phyloP scores from a whole-genome alignment of 1,284 basidiomycete species.

The Papiliotrema nemorosa region DNA sequence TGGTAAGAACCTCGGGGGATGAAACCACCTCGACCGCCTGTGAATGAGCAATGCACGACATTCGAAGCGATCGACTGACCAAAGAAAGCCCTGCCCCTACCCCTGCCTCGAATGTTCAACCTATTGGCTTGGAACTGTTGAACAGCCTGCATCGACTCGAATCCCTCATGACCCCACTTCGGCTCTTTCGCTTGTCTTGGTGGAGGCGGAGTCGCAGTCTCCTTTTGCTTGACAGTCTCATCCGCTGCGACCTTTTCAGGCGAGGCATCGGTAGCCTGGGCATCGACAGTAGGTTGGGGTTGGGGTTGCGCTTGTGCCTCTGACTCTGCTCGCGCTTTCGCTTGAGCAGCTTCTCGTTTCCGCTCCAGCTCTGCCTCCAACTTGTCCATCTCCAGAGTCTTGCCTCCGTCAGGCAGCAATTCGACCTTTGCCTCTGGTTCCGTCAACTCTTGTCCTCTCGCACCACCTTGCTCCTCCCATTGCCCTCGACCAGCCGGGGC shows the following conservation, averaged over 20 bases:
- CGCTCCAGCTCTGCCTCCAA: constrained; percentile 21
- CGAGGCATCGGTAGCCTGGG: not conserved
- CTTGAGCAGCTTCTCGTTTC: constrained; percentile 3
- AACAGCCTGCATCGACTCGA: constrained; percentile 23
- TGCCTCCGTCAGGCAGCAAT: not conserved
- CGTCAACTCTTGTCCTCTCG: constrained; percentile 12
- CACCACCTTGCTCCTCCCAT: not conserved
- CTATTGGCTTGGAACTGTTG: constrained; percentile 9
- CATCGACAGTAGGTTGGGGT: not conserved
- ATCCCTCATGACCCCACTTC: constrained; percentile 44
- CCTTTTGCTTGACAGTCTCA: not conserved
- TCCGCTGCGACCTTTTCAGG: not conserved
- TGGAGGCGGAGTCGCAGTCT: not conserved
- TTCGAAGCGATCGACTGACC: constrained; percentile 10
- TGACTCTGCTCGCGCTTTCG: constrained; percentile 1
- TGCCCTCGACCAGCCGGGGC: not conserved
- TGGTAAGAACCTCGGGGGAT: constrained; percentile 4
- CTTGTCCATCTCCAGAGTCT: constrained; percentile 33
- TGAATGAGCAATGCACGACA: constrained; percentile 4
- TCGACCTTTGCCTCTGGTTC: not conserved
- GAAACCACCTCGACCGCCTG: constrained; percentile 19
- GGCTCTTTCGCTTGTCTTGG: constrained; percentile 7
- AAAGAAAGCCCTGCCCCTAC: constrained; percentile 17
- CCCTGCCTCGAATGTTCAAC: constrained; percentile 12
- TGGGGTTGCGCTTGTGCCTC: no score